These are phyloP conservation scores for Plectosphaerella plurivora DNA, from an alignment of 2,329 filamentous ascomycete genomes.

Conservation along the genomic window DNA sequence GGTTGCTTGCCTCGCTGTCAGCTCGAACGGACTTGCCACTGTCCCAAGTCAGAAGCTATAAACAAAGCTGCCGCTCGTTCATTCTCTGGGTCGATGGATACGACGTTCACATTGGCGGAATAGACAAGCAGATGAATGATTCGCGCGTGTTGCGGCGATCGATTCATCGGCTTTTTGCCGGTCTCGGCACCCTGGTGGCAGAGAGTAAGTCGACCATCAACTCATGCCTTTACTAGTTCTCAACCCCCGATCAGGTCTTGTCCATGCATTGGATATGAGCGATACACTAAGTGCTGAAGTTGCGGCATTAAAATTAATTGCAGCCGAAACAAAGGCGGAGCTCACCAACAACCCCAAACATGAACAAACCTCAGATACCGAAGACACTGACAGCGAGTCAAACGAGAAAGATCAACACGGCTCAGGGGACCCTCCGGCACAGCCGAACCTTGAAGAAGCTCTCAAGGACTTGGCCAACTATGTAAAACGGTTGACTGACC, in stretches of 20 bases:
- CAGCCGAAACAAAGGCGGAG: too few relatives aligned
- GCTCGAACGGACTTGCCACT: neutral
- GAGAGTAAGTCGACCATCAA: neutral
- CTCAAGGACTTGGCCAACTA: too few relatives aligned
- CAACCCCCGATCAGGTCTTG: neutral
- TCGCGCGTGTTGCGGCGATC: neutral
- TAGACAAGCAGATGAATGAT: neutral
- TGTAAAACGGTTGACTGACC: too few relatives aligned
- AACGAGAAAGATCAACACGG: too few relatives aligned
- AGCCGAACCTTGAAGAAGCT: too few relatives aligned
- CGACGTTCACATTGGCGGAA: neutral
- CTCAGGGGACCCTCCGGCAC: too few relatives aligned
- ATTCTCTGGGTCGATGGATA: constrained; percentile 1
- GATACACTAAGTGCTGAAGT: neutral
- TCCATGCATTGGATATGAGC: neutral
- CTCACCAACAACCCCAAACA: too few relatives aligned
- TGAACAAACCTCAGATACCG: too few relatives aligned
- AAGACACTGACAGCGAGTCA: too few relatives aligned
- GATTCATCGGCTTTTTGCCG: neutral
- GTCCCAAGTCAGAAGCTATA: neutral
- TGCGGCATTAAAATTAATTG: too few relatives aligned
- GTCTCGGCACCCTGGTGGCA: neutral
- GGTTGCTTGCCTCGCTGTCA: neutral
- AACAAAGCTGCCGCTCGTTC: neutral
- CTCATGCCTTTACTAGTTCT: neutral